Evolutionary conservation across 805 yeast genomes (phyloP).

Genomic region (Yarrowia sp.): DNA sequence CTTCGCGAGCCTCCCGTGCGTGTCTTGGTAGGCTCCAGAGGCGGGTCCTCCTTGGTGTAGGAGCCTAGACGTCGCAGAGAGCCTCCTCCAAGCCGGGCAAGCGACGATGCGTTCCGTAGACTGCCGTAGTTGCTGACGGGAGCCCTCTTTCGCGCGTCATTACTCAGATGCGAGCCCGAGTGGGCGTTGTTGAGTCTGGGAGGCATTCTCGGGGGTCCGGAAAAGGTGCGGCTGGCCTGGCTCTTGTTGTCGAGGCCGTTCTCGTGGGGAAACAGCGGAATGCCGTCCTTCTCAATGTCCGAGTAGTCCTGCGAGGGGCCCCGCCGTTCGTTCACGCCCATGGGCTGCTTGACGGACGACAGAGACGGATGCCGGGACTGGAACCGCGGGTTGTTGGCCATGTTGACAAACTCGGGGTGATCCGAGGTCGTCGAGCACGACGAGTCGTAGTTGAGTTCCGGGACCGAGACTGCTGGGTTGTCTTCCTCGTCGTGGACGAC

Average conservation of each 20-base stretch:
- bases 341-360: slow-evolving; percentile 1
- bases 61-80: slow-evolving; percentile 21
- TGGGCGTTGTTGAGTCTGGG: slow-evolving; percentile 9
- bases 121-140: slow-evolving; percentile 18
- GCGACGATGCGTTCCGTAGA: slow-evolving; percentile 9
- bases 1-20: not conserved
- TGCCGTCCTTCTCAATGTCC: slow-evolving; percentile 20
- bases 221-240: slow-evolving; percentile 13
- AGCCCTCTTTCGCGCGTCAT: slow-evolving; percentile 1
- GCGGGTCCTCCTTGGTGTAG: slow-evolving; percentile 12
- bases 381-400: slow-evolving; percentile 29
- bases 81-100: slow-evolving; percentile 16
- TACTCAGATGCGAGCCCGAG: slow-evolving; percentile 2
- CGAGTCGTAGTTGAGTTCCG: slow-evolving; percentile 24
- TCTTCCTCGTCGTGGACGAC: slow-evolving; percentile 16
- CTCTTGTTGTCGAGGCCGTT: not conserved
- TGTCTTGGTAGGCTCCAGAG: slow-evolving; percentile 7
- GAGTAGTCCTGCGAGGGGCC: slow-evolving; percentile 18
- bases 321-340: not conserved
- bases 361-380: slow-evolving; percentile 33
- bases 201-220: slow-evolving; percentile 10
- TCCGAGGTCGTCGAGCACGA: slow-evolving; percentile 24
- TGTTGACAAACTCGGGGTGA: slow-evolving; percentile 20
- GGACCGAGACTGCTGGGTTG: not conserved
- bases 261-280: slow-evolving; percentile 11